Evolutionary conservation across 495 filamentous ascomycete genomes (phyloP).

Genomic region (Daldinia decipiens): DNA sequence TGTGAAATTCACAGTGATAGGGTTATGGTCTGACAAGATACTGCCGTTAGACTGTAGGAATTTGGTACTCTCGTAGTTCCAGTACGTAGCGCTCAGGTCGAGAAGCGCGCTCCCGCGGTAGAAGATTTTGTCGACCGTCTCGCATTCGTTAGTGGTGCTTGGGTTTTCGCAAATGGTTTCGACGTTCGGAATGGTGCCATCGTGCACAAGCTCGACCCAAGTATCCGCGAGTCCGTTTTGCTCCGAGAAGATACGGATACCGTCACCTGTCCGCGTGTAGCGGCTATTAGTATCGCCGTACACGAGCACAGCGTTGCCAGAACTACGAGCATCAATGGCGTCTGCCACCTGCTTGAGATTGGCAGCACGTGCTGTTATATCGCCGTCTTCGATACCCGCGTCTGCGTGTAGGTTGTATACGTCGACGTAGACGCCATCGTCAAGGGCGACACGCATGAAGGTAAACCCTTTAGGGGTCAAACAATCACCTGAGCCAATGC

Average conservation of each 20-base stretch:
- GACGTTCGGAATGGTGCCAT: slow-evolving; percentile 56
- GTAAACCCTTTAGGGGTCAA: slow-evolving; percentile 74
- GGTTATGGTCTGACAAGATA: slow-evolving; percentile 71
- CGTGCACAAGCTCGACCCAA: slow-evolving; percentile 62
- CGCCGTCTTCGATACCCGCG: slow-evolving; percentile 62
- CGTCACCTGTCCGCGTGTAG: slow-evolving; percentile 64
- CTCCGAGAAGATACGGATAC: slow-evolving; percentile 56
- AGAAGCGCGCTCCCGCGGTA: slow-evolving; percentile 63
- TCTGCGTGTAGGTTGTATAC: slow-evolving; percentile 72
- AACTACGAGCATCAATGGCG: slow-evolving; percentile 62
- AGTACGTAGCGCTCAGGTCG: slow-evolving; percentile 54
- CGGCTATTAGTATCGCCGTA: slow-evolving; percentile 70
- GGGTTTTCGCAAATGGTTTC: slow-evolving; percentile 63
- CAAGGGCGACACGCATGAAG: slow-evolving; percentile 63
- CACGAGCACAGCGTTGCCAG: slow-evolving; percentile 67
- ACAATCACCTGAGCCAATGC: slow-evolving; percentile 66
- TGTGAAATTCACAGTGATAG: slow-evolving; percentile 63
- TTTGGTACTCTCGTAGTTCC: slow-evolving; percentile 58
- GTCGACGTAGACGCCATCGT: slow-evolving; percentile 60
- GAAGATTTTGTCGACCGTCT: slow-evolving; percentile 72
- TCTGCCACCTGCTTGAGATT: slow-evolving; percentile 66
- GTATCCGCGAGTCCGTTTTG: slow-evolving; percentile 60
- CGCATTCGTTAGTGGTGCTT: slow-evolving; percentile 59
- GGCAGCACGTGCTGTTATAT: slow-evolving; percentile 60
- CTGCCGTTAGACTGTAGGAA: slow-evolving; percentile 64